Base-by-base conservation (phyloP, 345 rosid genomes). In the Hibiscus tridactylites region DNA sequence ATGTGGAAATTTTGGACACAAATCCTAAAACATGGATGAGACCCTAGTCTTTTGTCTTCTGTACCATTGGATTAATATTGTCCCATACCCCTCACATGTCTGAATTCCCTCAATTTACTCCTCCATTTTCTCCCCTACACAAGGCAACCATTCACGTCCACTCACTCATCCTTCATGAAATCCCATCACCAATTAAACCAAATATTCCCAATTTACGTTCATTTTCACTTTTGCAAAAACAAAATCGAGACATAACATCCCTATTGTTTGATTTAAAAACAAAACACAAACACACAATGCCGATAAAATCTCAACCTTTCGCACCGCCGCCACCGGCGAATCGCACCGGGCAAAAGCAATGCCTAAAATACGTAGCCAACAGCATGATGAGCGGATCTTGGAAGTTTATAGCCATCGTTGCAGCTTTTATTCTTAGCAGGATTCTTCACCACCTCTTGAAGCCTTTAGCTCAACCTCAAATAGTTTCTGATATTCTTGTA, bases 401-500 rank as follows among this genome's bases (percentile, higher is more conserved):
- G 64, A 88, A 85, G 77, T 65, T 87, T 67, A 50, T 86, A 28
- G 86, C 84, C 4, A 54, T 91, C 65, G 46, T 77, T 0, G 56
- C 78, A 19, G 71, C 83, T 6, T 88, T 79, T 71, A 65, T 86
- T 71, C 65, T 90, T 9, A 84, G 91, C 73, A 82, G 89, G 79
- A 64, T 87, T 63, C 79, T 81, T 2, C 92, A 92, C 82, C 92
- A 83, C 35, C 33, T 86, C 50, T 75, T 92, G 50, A 85, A 79
- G 86, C 94, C 91, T 67, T 44, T 87, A 3, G 80, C 91, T 60
- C 99, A 90, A 63, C 96, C 99, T 26, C 89, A 86, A 58, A 87
- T 95, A 44, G 78, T 90, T 71, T 65, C 42, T n/a, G 71, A 68
- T 68, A 11, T 68, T 52, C 9, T 68, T 0, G 71, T 68, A 50